Conservation (phyloP, 306 rosid genomes). For the Trifolium dubium region DNA sequence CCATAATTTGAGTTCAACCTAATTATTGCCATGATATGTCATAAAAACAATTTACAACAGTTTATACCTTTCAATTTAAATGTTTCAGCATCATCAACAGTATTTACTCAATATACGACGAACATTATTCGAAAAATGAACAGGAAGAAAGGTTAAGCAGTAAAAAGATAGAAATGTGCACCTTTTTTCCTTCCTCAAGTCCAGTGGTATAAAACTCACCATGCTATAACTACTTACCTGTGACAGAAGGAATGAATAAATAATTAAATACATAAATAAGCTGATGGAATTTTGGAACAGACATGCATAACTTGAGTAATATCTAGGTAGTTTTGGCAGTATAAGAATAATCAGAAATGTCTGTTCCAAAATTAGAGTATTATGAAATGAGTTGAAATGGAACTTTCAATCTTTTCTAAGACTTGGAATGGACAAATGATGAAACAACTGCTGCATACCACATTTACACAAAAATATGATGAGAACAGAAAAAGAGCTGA, state of each 20-base stretch:
- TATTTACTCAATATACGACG: not conserved
- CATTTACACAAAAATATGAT: not conserved
- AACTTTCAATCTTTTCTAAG: conserved; percentile 8
- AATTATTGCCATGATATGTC: not conserved
- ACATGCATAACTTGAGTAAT: conserved; percentile 17
- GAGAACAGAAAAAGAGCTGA: not conserved
- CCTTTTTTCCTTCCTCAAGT: conserved; percentile 92
- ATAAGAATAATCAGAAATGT: conserved; percentile 5
- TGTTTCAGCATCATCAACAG: conserved; percentile 5
- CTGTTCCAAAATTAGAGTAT: conserved; percentile 7
- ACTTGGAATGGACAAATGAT: conserved; percentile 9
- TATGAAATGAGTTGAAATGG: conserved; percentile 11
- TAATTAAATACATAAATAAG: conserved; percentile 7
- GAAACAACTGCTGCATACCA: not conserved
- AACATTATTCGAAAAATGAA: conserved; percentile 6
- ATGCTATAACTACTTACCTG: conserved; percentile 71
- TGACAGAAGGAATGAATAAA: conserved; percentile 23
- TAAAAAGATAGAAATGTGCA: conserved; percentile 33
- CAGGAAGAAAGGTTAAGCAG: conserved; percentile 6
- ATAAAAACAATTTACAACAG: not conserved
- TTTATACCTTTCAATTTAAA: not conserved
- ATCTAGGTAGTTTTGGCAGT: not conserved
- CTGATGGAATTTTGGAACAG: not conserved
- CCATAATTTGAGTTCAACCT: not conserved
- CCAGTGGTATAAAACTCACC: conserved; percentile 86